Conservation (phyloP, 176 grass and related monocot species). For the Musa acuminata region DNA sequence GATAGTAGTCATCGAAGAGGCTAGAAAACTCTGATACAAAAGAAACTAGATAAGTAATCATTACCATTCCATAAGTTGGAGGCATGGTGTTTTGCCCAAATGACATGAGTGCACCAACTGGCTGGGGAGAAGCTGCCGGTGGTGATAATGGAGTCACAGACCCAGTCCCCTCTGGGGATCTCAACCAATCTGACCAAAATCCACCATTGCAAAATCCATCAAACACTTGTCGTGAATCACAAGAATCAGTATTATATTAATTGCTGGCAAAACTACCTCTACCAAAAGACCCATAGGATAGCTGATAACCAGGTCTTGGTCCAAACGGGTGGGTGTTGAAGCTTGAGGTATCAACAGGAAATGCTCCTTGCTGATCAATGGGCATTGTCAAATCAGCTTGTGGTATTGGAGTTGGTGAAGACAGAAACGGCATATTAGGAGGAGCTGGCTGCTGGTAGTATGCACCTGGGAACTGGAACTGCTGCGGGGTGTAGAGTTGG, state of each 20-base stretch:
- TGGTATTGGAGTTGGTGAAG: slow-evolving; percentile 61
- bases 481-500: slow-evolving; percentile 82
- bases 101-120: slow-evolving; percentile 34
- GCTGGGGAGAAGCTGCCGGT: slow-evolving; percentile 40
- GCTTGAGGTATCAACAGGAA: slow-evolving; percentile 51
- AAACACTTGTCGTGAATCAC: slow-evolving; percentile 4
- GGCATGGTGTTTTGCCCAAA: slow-evolving; percentile 53
- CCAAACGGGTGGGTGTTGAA: slow-evolving; percentile 60
- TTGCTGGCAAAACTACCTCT: slow-evolving; percentile 32
- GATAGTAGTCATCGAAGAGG: slow-evolving; percentile 1
- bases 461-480: slow-evolving; percentile 85
- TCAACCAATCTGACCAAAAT: slow-evolving; percentile 58
- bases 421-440: slow-evolving; percentile 59
- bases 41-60: neutral
- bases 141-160: slow-evolving; percentile 17
- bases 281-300: slow-evolving; percentile 40
- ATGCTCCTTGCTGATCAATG: slow-evolving; percentile 58
- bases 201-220: slow-evolving; percentile 20
- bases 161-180: slow-evolving; percentile 23
- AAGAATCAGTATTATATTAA: slow-evolving; percentile 24
- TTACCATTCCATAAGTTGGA: slow-evolving; percentile 57
- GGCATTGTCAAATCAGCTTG: slow-evolving; percentile 56
- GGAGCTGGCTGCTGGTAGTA: slow-evolving; percentile 80
- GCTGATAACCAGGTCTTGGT: slow-evolving; percentile 58
- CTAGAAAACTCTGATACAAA: neutral